Evolutionary conservation across 2,329 filamentous ascomycete genomes (phyloP).

Genomic region (Clarireedia homoeocarpa): DNA sequence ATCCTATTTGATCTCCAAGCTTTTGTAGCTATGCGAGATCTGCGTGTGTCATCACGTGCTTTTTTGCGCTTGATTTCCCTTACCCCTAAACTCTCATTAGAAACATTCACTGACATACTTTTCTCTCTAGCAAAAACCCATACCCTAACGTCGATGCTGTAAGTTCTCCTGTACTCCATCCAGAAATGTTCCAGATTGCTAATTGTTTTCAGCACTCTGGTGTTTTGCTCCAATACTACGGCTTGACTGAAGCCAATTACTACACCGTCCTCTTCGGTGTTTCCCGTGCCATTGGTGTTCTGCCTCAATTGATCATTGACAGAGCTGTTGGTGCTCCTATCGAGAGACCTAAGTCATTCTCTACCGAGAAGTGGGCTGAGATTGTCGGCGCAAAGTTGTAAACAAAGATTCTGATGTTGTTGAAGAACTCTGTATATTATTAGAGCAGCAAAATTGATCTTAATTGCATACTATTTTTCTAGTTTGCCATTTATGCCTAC

Average conservation of each 20-base stretch:
- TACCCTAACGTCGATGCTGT: conserved; percentile 93
- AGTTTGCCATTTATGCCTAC: too few relatives aligned
- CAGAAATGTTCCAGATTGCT: background rate
- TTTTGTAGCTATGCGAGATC: too few relatives aligned
- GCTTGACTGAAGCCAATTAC: conserved; percentile 97
- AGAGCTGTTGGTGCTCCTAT: conserved; percentile 94
- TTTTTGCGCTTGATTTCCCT: conserved; percentile 38
- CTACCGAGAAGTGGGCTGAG: conserved; percentile 93
- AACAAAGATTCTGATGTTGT: conserved; percentile 25
- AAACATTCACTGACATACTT: background rate
- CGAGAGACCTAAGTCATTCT: conserved; percentile 98
- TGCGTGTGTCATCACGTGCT: too few relatives aligned
- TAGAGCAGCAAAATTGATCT: too few relatives aligned
- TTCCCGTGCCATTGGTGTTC: conserved; percentile 93
- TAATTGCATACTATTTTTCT: too few relatives aligned
- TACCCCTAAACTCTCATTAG: background rate
- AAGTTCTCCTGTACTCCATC: conserved; percentile 2
- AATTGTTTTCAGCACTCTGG: conserved; percentile 62
- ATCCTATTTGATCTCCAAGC: conserved; percentile 58
- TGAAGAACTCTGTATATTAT: too few relatives aligned
- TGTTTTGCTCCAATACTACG: conserved; percentile 99
- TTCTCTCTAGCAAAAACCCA: conserved; percentile 53
- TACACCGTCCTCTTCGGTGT: conserved; percentile 99
- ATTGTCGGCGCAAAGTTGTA: conserved; percentile 85
- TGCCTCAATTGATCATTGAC: conserved; percentile 99